Percentiles rank a stretch among this genome's conserved stretches.
These are phyloP conservation scores for Sphaerobolus stellatus DNA, from an alignment of 1,284 basidiomycete genomes.

Conservation along the genomic window DNA sequence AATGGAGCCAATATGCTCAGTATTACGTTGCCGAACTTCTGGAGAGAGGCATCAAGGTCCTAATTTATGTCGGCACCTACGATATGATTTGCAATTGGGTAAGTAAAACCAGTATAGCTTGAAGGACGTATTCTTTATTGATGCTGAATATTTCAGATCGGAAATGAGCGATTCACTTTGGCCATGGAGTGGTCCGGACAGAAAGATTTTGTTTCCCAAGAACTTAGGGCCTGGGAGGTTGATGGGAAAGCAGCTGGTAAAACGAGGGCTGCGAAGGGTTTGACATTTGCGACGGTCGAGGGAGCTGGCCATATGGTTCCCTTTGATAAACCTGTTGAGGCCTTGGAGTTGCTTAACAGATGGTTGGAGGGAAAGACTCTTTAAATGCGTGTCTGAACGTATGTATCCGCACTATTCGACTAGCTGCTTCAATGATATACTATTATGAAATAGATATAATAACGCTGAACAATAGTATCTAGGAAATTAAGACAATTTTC, in stretches of 20 bases:
- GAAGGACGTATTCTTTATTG: background rate
- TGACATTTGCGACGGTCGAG: constrained; percentile 22
- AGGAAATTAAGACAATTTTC: too few relatives aligned
- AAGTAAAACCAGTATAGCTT: background rate
- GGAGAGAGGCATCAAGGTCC: constrained; percentile 68
- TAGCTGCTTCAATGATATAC: too few relatives aligned
- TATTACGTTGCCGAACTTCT: constrained; percentile 66
- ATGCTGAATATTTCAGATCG: constrained; percentile 32
- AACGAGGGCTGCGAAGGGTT: constrained; percentile 17
- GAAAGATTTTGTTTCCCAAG: constrained; percentile 45
- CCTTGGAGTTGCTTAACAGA: constrained; percentile 27
- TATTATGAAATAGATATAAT: too few relatives aligned
- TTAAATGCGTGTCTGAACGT: too few relatives aligned
- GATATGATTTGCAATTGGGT: constrained; percentile 77
- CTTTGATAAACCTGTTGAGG: constrained; percentile 25
- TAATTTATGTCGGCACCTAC: constrained; percentile 73
- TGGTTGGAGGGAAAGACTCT: too few relatives aligned
- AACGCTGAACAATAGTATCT: too few relatives aligned
- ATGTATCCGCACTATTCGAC: too few relatives aligned
- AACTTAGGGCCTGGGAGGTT: constrained; percentile 52
- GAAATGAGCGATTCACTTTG: constrained; percentile 66
- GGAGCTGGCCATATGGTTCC: constrained; percentile 28
- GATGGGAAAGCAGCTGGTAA: constrained; percentile 30
- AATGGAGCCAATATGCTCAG: constrained; percentile 5
- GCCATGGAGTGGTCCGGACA: constrained; percentile 64